These are phyloP conservation scores for Marsdenia floribunda DNA, from an alignment of 257 asterid genomes.

Conservation along the genomic window DNA sequence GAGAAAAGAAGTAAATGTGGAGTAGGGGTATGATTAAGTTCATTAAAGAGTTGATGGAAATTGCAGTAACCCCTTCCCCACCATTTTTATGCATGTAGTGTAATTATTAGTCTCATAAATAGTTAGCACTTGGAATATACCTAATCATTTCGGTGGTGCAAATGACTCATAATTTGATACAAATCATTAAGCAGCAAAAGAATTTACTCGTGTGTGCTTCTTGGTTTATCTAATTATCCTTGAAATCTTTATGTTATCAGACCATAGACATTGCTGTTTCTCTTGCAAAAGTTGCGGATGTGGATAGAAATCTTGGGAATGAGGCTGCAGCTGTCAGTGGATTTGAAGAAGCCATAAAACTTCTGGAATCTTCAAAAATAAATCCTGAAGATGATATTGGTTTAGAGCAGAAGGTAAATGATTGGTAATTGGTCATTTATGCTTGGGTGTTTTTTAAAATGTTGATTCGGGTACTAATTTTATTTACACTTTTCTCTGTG, in stretches of 20 bases:
- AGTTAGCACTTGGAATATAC: neutral
- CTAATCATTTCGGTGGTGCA: neutral
- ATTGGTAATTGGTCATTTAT: neutral
- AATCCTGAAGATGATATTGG: conserved; percentile 47
- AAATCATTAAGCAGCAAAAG: neutral
- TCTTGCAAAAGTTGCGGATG: conserved; percentile 91
- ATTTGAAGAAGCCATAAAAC: conserved; percentile 70
- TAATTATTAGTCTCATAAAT: neutral
- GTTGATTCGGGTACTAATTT: conserved; percentile 12
- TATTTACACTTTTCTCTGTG: conserved; percentile 10
- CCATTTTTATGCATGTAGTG: neutral
- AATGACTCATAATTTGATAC: no score
- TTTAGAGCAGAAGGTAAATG: conserved; percentile 66
- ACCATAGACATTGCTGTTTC: conserved; percentile 69
- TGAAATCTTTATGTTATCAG: conserved; percentile 29
- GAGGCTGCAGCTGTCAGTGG: conserved; percentile 58
- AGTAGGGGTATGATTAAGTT: neutral
- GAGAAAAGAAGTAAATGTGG: neutral
- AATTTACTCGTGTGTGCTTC: neutral
- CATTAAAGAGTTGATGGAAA: neutral
- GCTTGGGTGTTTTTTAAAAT: neutral
- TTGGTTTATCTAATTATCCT: conserved; percentile 11
- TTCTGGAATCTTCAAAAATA: conserved; percentile 50
- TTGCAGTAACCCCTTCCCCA: neutral
- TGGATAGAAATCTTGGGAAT: conserved; percentile 71